phyloP scores from a whole-genome alignment of 371 early-diverging fungal species.

The Dipsacomyces acuminosporus region DNA sequence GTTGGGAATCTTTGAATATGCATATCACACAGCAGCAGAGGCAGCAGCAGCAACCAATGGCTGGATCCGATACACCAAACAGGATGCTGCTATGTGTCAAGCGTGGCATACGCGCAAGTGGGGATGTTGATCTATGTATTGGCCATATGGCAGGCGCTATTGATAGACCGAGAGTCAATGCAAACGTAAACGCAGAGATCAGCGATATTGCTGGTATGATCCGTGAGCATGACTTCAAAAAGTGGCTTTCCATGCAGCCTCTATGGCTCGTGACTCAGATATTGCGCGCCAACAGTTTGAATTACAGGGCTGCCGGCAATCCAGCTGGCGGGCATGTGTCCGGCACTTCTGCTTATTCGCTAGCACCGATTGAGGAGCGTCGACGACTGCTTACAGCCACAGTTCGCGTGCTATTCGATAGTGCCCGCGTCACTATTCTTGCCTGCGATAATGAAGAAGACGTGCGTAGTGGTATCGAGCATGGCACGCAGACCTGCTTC shows the following conservation, averaged over 20 bases:
- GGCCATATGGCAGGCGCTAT: neutral
- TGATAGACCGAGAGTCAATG: conserved; percentile 14
- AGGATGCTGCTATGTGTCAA: conserved; percentile 12
- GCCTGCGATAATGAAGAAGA: conserved; percentile 45
- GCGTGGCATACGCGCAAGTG: conserved; percentile 24
- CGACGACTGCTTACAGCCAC: conserved; percentile 27
- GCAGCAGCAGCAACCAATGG: too few relatives aligned
- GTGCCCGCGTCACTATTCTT: conserved; percentile 27
- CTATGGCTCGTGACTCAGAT: conserved; percentile 36
- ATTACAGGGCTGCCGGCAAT: neutral
- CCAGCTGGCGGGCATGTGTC: too few relatives aligned
- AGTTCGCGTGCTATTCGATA: conserved; percentile 16
- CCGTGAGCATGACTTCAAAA: conserved; percentile 35
- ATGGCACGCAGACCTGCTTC: conserved; percentile 35
- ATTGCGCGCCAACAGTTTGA: neutral
- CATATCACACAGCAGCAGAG: too few relatives aligned
- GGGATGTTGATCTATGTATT: conserved; percentile 10
- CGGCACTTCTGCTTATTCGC: too few relatives aligned
- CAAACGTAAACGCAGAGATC: conserved; percentile 9
- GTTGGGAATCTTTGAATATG: conserved; percentile 14
- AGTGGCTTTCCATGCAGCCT: conserved; percentile 45
- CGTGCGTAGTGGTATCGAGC: conserved; percentile 34
- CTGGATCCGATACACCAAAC: neutral
- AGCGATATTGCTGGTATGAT: conserved; percentile 24
- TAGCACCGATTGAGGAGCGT: conserved; percentile 23